Base-by-base conservation (phyloP, 768 basidiomycete species). In the Phaeotremella skinneri region DNA sequence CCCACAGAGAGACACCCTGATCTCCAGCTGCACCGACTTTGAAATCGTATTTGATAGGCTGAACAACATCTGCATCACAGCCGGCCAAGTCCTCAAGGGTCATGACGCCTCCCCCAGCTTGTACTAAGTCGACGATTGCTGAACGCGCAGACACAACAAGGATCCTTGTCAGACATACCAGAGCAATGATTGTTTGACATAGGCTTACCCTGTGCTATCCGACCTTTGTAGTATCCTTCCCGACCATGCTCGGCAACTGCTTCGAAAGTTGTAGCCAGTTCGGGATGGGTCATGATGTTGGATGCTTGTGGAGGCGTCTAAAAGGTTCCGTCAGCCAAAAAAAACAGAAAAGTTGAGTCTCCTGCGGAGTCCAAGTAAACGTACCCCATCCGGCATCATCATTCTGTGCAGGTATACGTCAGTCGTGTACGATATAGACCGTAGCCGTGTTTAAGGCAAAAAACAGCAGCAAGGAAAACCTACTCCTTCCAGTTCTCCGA, bases 151-250 rank as follows among this genome's bases (percentile, higher is more conserved):
- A n/a, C n/a, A n/a, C n/a, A n/a, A n/a, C n/a, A n/a, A n/a, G n/a
- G n/a, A n/a, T n/a, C n/a, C n/a, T n/a, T n/a, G n/a, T n/a, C n/a
- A n/a, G n/a, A 69, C 81, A 49, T 91, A 37, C 11, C n/a, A 30
- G 30, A 37, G 9, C 2, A 27, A 13, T 25, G 16, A 9, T 25
- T 16, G n/a, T 27, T 30, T 31, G 14, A 41, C 49, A 25, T 34
- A 85, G 7, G 93, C 88, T 55, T 89, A 2, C 89, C 90, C 74
- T 93, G 81, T 0, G 96, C 96, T 16, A 98, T 77, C 16, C 89
- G 81, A 1, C 96, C 96, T 72, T 86, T 90, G 79, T 99, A 99
- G 77, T 91, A 99, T 0, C 94, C 96, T 56, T 87, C 86, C 69
- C 88, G 91, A 2, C 94, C 94, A 14, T 91, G 79, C 61, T 84